Evolutionary conservation across 805 yeast genomes (phyloP), one percentile per base, ranked within the genome.

Genomic region (Barnettozyma wickerhamii): DNA sequence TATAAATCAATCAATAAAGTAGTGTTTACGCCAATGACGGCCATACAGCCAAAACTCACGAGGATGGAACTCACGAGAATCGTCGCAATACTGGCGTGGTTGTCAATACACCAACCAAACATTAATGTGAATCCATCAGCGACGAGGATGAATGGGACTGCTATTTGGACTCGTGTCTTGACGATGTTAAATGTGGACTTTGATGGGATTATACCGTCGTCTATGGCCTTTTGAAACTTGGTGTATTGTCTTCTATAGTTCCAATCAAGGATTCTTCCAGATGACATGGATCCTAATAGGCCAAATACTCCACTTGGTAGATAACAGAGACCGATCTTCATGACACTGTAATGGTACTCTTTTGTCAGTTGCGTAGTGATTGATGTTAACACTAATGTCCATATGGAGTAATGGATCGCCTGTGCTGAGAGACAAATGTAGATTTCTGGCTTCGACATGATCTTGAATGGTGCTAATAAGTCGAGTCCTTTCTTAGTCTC

Each of bases 1-100:
- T 72, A 80, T 42, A 87, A 56, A 54, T 89, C 96, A n/a, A 87
- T 84, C 41, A 86, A 58, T 30, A 88, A 60, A 0, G 93, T 84
- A 1, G 81, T 72, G 3, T 79, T 68, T 26, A 75, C 69, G 13
- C 82, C 71, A 30, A 83, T 53, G 31, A 79, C 73, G 37, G 77
- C 74, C 49, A 81, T 72, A 5, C 81, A 68, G n/a, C 80, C 71
- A 45, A 71, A 59, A 6, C 90, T 78, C 2, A 77, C 67, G 39
- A 81, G 56, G 34, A 77, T 79, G 6, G 81, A 67, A 44, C 75
- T 64, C 1, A 85, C 70, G 13, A 86, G 62, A 6, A 84, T 76
- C 2, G 38, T 20, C 0, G 80, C 69, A 3, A 38, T 14, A 12
- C 20, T 24, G 5, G 71, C 69, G 21, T 65, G 59, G 20, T 62